A percentile compares a stretch with the other conserved stretches of the same genome.
Conservation (phyloP, 306 rosid species). For the Erythrophleum fordii region DNA sequence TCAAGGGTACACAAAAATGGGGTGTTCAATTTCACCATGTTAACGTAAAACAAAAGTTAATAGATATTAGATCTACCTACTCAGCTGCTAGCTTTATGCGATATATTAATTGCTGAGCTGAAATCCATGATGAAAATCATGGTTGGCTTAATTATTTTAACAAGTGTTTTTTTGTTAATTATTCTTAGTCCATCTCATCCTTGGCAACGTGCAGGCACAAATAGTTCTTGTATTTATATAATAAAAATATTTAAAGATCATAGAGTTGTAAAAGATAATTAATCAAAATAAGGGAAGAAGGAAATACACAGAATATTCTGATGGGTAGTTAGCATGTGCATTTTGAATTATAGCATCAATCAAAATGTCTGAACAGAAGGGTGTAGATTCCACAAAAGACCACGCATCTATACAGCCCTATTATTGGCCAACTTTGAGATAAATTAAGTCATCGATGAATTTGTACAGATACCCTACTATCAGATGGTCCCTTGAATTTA, state of each 20-base stretch:
- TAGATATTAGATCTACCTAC: conserved; percentile 2
- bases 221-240: neutral
- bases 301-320: neutral
- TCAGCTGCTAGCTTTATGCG: neutral
- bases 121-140: neutral
- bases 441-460: neutral
- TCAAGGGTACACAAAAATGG: no score
- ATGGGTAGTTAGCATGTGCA: conserved; percentile 23
- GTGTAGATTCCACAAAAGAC: neutral
- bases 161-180: no score
- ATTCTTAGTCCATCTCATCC: neutral
- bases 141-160: no score
- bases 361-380: neutral
- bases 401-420: no score
- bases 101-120: neutral
- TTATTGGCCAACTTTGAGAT: neutral
- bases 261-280: neutral
- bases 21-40: no score
- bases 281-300: neutral
- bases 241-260: neutral
- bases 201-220: neutral
- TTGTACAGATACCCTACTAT: neutral
- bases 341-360: conserved; percentile 9
- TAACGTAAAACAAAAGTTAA: neutral
- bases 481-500: neutral